Percentiles rank a stretch among this genome's conserved stretches.
phyloP scores from a whole-genome alignment of 1,284 basidiomycete species.

The Ceratobasidium sp. region DNA sequence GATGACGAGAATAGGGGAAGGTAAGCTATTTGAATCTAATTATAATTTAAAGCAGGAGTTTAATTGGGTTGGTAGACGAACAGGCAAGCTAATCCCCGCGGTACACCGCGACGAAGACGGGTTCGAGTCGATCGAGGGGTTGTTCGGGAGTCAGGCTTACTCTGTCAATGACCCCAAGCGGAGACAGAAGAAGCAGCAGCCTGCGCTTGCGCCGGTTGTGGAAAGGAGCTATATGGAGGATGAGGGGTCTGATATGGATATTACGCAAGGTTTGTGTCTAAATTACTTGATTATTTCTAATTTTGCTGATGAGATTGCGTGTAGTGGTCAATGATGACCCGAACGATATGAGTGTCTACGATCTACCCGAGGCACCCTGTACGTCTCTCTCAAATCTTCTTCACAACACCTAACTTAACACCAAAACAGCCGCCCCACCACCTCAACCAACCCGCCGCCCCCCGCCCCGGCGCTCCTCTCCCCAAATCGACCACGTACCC shows the following conservation, averaged over 20 bases:
- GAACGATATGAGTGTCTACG: conserved; percentile 34
- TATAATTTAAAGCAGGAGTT: no score
- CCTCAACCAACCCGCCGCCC: conserved; percentile 14
- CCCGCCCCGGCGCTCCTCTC: conserved; percentile 14
- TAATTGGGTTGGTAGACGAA: conserved; percentile 7
- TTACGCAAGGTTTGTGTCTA: conserved; percentile 26
- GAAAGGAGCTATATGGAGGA: conserved; percentile 42
- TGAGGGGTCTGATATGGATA: conserved; percentile 45
- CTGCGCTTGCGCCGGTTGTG: conserved; percentile 14
- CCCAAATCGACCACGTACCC: conserved; percentile 36
- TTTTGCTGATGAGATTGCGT: background rate
- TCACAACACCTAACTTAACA: no score
- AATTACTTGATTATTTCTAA: background rate
- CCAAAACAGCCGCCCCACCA: background rate
- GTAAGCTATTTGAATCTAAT: background rate
- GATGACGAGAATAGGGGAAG: conserved; percentile 38
- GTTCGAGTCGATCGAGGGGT: conserved; percentile 42
- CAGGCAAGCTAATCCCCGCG: conserved; percentile 40
- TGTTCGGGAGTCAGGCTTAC: conserved; percentile 43
- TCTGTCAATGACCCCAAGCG: conserved; percentile 36
- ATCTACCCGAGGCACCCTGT: conserved; percentile 37
- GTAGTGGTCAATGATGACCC: conserved; percentile 30
- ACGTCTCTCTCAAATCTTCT: background rate
- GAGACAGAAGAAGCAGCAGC: conserved; percentile 1
- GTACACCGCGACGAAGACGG: conserved; percentile 41